Evolutionary conservation across 768 basidiomycete genomes (phyloP), one percentile per base, ranked within the genome.

Genomic region (Mycena olivaceomarginata): DNA sequence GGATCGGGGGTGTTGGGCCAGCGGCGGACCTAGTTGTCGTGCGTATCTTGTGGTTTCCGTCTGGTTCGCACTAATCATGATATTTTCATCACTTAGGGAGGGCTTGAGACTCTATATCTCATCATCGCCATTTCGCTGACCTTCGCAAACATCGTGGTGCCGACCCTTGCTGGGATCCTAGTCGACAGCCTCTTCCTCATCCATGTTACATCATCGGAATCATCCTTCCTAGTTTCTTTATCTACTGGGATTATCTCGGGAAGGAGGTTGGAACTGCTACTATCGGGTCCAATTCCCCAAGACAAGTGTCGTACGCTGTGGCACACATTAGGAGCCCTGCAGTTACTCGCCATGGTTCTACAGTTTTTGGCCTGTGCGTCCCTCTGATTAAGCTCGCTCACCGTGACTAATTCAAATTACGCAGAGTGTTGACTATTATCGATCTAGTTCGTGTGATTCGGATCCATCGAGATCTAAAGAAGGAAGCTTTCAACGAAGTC

Each of bases 381-480:
- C 62, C n/a, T 60, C 59, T 60, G 59, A 43, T 64, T 64, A 25
- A 64, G 40, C 40, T 18, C 10, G 20, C 40, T n/a, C 10, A 64
- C 31, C 57, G 31, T 59, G 13, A 64, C 40, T 31, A 39, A 40
- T 60, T 60, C 5, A 16, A 60, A 41, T 43, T 40, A 39, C 40
- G 40, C 20, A 64, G 62, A 40, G 39, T 64, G 40, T 31, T 64
- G 39, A 64, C 62, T 43, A n/a, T n/a, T n/a, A 64, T 64, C 2
- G 62, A 64, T 41, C 62, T 64, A 5, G 40, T 64, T 40, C 62
- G 62, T 40, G 62, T 64, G 62, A 64, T 64, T 64, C 62, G 41
- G n/a, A 43, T 45, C 39, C 40, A 39, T 45, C 40, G 63, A 45
- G 43, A 31, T 41, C 40, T 45, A 45, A 65, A 65, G 63, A 39